These are phyloP conservation scores for Chenopodium album DNA, from an alignment of 148 eudicot genomes.

Conservation along the genomic window DNA sequence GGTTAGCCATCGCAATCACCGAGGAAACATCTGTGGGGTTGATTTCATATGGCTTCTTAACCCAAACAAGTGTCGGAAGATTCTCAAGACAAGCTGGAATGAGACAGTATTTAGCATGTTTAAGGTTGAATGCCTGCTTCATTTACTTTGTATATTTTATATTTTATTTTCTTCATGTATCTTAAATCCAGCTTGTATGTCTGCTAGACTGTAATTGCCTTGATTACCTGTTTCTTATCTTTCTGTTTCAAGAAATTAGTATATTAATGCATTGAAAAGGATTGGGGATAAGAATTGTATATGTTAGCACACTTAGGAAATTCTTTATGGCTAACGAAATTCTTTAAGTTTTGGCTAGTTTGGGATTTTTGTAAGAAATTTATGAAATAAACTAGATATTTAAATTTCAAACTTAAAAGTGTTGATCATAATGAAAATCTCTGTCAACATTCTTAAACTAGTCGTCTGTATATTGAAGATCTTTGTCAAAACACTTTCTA, in stretches of 20 bases:
- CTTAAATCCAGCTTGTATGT: neutral
- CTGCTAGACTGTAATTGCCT: neutral
- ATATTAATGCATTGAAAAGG: neutral
- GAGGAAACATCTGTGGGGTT: slow-evolving; percentile 94
- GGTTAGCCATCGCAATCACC: slow-evolving; percentile 98
- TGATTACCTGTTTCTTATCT: neutral
- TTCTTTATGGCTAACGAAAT: too few species aligned
- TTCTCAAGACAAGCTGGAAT: slow-evolving; percentile 89
- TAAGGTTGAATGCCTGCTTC: slow-evolving; percentile 58
- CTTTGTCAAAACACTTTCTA: too few species aligned
- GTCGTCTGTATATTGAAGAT: neutral
- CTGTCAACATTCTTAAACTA: neutral
- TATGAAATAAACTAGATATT: neutral
- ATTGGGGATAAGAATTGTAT: neutral
- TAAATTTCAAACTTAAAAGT: neutral
- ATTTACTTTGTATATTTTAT: neutral
- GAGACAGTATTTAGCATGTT: slow-evolving; percentile 94
- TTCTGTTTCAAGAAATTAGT: neutral
- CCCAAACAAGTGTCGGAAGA: slow-evolving; percentile 77
- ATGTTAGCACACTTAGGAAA: neutral
- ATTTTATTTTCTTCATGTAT: neutral
- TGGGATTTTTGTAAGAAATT: neutral
- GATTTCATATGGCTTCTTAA: slow-evolving; percentile 99
- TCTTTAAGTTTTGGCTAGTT: neutral
- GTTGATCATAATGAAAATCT: neutral